phyloP scores from a whole-genome alignment of 2,329 filamentous ascomycete genomes.

The Cordyceps cicadae region DNA sequence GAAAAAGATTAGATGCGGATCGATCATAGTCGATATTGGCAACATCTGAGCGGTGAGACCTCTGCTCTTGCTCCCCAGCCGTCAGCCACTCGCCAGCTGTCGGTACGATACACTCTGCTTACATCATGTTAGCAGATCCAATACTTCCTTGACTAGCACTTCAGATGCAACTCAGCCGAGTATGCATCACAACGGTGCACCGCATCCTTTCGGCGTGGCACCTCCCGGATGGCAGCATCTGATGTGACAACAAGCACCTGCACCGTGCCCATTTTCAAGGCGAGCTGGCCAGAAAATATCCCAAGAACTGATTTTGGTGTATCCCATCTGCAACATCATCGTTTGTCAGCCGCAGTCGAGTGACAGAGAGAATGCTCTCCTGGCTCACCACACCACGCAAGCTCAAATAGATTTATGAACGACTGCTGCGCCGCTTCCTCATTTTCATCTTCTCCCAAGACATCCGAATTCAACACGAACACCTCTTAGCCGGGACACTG shows the following conservation, averaged over 20 bases:
- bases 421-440: neutral
- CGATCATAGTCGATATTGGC: neutral
- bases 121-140: neutral
- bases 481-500: neutral
- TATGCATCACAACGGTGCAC: neutral
- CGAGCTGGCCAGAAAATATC: neutral
- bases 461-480: neutral
- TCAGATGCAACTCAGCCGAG: slow-evolving; percentile 10
- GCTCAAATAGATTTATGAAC: neutral
- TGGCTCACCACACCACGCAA: neutral
- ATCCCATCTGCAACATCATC: neutral
- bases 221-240: slow-evolving; percentile 1
- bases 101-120: neutral
- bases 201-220: neutral
- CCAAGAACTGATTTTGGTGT: neutral
- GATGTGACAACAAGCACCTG: slow-evolving; percentile 6
- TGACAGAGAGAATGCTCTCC: neutral
- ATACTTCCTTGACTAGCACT: neutral
- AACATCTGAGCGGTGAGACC: neutral
- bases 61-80: neutral
- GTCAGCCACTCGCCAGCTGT: neutral
- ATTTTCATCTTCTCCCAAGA: neutral
- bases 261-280: neutral
- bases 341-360: neutral
- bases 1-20: neutral